A percentile compares a stretch with the other conserved stretches of the same genome.
These are phyloP conservation scores for Entophlyctis helioformis DNA, from an alignment of 192 early-diverging fungal genomes.

Conservation along the genomic window DNA sequence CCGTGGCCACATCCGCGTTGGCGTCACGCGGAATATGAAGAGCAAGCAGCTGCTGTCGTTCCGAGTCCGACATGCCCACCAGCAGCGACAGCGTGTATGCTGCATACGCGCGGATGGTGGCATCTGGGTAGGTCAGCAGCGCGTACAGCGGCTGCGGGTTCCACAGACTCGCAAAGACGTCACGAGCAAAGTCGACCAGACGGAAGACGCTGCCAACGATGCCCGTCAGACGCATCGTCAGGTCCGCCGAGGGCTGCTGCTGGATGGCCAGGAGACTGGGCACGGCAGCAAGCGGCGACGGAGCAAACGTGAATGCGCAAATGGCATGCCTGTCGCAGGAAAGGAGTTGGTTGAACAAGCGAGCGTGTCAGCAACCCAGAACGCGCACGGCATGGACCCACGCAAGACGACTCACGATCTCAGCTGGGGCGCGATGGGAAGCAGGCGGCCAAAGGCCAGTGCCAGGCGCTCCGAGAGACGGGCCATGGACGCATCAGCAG, in stretches of 20 bases:
- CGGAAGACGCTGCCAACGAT: constrained; percentile 17
- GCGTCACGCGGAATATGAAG: no score
- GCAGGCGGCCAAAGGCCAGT: constrained; percentile 43
- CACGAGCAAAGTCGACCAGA: not conserved
- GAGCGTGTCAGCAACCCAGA: not conserved
- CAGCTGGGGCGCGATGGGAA: constrained; percentile 61
- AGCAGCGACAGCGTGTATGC: constrained; percentile 21
- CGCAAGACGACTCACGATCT: constrained; percentile 36
- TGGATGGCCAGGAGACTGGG: not conserved
- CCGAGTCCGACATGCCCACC: constrained; percentile 23
- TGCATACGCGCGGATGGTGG: constrained; percentile 12
- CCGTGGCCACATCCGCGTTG: no score
- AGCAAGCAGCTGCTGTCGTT: not conserved
- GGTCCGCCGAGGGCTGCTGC: not conserved
- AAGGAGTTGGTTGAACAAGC: no score
- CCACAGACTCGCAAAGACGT: not conserved
- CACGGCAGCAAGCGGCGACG: not conserved
- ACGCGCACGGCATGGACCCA: not conserved
- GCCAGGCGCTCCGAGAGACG: no score
- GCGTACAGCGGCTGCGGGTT: constrained; percentile 9
- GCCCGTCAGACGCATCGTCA: not conserved
- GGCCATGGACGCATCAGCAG: no score
- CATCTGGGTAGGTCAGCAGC: constrained; percentile 3
- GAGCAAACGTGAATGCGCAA: not conserved
- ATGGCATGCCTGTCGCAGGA: constrained; percentile 1